Percentiles rank a stretch among this genome's conserved stretches.
Evolutionary conservation across 805 yeast species (phyloP).

Genomic region (Saccharomycopsis amapae): DNA sequence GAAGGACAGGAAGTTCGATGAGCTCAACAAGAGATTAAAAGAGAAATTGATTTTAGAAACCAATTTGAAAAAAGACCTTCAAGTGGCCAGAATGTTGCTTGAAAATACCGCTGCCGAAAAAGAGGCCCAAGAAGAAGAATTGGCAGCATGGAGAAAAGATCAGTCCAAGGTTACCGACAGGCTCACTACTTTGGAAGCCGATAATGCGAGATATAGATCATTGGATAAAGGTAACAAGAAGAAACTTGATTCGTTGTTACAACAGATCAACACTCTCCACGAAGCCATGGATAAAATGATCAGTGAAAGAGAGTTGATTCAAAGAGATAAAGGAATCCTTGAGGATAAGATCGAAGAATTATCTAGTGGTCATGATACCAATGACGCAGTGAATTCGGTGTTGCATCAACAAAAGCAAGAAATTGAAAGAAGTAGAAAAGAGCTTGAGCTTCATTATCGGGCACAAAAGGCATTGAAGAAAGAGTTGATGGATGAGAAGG

Average conservation of each 20-base stretch:
- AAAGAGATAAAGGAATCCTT: constrained; percentile 40
- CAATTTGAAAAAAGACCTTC: constrained; percentile 53
- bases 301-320: constrained; percentile 54
- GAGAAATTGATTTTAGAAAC: constrained; percentile 58
- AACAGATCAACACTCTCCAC: constrained; percentile 51
- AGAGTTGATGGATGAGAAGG: constrained; percentile 35
- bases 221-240: constrained; percentile 41
- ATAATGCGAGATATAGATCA: constrained; percentile 35
- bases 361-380: constrained; percentile 26
- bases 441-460: constrained; percentile 31
- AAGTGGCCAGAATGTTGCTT: constrained; percentile 51
- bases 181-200: constrained; percentile 35
- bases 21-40: constrained; percentile 46
- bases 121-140: constrained; percentile 31
- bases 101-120: constrained; percentile 46
- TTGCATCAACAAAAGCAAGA: constrained; percentile 29
- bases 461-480: constrained; percentile 28
- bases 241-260: constrained; percentile 37
- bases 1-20: constrained; percentile 44
- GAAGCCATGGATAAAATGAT: constrained; percentile 54
- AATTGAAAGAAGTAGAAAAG: constrained; percentile 28
- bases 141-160: constrained; percentile 29
- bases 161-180: constrained; percentile 35
- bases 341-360: constrained; percentile 40
- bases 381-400: constrained; percentile 27